These are phyloP conservation scores for Achlya hypogyna DNA, from an alignment of 352 stramenopile species.

Conservation along the genomic window DNA sequence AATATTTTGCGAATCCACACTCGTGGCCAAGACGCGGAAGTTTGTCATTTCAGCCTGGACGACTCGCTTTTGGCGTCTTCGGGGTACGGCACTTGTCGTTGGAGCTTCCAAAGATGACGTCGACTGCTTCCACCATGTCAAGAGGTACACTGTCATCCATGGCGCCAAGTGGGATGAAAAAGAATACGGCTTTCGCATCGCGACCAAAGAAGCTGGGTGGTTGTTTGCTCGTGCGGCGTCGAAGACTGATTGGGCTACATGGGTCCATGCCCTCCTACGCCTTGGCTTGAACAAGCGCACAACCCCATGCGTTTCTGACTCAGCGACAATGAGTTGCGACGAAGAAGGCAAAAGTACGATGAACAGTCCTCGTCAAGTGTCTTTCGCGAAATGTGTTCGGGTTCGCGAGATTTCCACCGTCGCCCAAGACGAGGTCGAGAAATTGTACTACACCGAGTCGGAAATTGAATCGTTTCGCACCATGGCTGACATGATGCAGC, in stretches of 20 bases:
- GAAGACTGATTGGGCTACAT: conserved; percentile 14
- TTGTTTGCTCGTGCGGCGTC: not conserved
- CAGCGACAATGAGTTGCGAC: not conserved
- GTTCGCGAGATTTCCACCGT: not conserved
- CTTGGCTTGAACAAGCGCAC: not conserved
- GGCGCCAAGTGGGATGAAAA: conserved; percentile 6
- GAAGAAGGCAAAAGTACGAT: not conserved
- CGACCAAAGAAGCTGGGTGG: conserved; percentile 15
- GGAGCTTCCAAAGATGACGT: not conserved
- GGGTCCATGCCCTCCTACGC: conserved; percentile 2
- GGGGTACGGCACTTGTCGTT: not conserved
- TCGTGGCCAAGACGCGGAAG: not conserved
- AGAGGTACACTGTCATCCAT: conserved; percentile 13
- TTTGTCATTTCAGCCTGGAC: not conserved
- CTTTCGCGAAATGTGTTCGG: not conserved
- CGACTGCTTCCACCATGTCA: not conserved
- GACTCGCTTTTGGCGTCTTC: not conserved
- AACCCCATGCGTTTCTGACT: not conserved
- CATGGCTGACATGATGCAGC: not conserved
- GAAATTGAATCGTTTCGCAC: not conserved
- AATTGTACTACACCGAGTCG: not conserved
- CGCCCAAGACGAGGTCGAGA: not conserved
- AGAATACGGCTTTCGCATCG: not conserved
- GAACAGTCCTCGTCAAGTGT: not conserved
- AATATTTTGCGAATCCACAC: not conserved